phyloP scores from a whole-genome alignment of 495 filamentous ascomycete genomes.

The Xylaria telfairii region DNA sequence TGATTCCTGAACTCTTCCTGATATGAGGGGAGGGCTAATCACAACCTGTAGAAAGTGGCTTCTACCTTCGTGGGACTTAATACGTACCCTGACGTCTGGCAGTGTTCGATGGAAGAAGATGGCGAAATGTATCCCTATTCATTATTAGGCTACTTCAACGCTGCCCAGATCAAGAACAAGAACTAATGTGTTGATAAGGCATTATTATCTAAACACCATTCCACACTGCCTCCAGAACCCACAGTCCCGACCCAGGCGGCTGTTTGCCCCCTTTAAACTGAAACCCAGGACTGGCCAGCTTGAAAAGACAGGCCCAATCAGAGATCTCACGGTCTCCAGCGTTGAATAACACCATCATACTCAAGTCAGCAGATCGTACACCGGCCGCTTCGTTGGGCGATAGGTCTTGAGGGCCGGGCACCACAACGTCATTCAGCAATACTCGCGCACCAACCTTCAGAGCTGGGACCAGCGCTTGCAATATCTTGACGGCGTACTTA shows the following conservation, averaged over 20 bases:
- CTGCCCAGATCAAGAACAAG: too few species aligned
- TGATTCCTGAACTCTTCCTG: too few species aligned
- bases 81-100: too few species aligned
- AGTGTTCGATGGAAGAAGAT: too few species aligned
- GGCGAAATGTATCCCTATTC: too few species aligned
- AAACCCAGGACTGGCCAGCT: constrained; percentile 46
- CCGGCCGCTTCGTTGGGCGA: constrained; percentile 12
- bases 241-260: constrained; percentile 24
- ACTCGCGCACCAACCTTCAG: constrained; percentile 47
- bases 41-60: too few species aligned
- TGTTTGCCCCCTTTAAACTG: constrained; percentile 40
- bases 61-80: too few species aligned
- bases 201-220: constrained; percentile 18
- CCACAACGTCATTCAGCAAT: constrained; percentile 46
- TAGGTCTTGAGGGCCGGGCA: constrained; percentile 37
- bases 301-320: constrained; percentile 56
- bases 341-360: constrained; percentile 58
- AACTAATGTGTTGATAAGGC: too few species aligned
- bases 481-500: constrained; percentile 49
- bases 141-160: too few species aligned
- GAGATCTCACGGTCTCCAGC: constrained; percentile 54
- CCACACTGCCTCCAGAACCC: constrained; percentile 29
- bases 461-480: constrained; percentile 49
- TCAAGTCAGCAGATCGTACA: constrained; percentile 45
- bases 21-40: too few species aligned